Evolutionary conservation across 352 stramenopile genomes (phyloP).

Genomic region (Globisporangium splendens): DNA sequence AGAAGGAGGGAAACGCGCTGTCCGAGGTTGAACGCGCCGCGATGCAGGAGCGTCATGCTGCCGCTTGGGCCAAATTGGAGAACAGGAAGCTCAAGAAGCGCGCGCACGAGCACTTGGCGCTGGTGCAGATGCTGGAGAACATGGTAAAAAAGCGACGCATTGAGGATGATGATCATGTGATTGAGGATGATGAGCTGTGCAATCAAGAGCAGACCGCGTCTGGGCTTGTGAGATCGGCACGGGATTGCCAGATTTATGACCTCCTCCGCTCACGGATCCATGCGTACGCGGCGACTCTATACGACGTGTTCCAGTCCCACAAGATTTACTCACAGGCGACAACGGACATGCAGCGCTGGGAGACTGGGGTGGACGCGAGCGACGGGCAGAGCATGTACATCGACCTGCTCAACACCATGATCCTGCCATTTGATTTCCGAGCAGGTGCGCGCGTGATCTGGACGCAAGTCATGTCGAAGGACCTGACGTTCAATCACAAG

Average conservation of each 20-base stretch:
- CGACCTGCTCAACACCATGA: conserved; percentile 31
- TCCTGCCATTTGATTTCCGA: conserved; percentile 11
- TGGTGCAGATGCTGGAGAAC: conserved; percentile 35
- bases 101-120: conserved; percentile 34
- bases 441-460: conserved; percentile 29
- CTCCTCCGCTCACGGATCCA: too few relatives aligned
- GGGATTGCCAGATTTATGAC: too few relatives aligned
- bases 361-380: conserved; percentile 22
- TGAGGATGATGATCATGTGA: conserved; percentile 10
- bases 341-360: conserved; percentile 20
- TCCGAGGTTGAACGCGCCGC: conserved; percentile 4
- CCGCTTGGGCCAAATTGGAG: conserved; percentile 32
- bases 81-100: conserved; percentile 42
- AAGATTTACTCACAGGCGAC: background rate
- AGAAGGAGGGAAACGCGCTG: too few relatives aligned
- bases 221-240: too few relatives aligned
- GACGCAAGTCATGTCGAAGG: conserved; percentile 21
- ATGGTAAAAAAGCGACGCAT: conserved; percentile 31
- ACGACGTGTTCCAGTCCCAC: conserved; percentile 7
- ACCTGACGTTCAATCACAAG: conserved; percentile 24
- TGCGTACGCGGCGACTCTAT: too few relatives aligned
- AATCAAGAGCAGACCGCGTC: too few relatives aligned
- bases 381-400: conserved; percentile 35
- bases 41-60: conserved; percentile 30
- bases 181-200: too few relatives aligned